Base-by-base conservation (phyloP, 2,329 filamentous ascomycete genomes). In the Aspergillus brasiliensis region DNA sequence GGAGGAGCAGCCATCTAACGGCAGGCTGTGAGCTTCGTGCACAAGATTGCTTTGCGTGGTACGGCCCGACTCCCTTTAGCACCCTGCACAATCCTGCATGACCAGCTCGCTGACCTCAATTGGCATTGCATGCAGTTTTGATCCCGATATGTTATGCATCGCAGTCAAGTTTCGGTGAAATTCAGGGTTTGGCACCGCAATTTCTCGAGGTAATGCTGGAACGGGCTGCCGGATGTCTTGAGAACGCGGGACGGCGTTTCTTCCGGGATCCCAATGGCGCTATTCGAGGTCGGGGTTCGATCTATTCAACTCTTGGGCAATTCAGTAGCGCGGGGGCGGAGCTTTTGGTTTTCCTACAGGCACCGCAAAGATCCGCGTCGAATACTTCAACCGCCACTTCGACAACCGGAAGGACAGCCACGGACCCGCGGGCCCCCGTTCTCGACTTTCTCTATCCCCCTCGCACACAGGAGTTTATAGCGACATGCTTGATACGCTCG, bases 191-290 rank as follows among this genome's bases (percentile, higher is more conserved):
- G 61, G 67, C 60, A 57, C 66, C 66, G 67, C 65, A 67, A 69
- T 65, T 63, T 63, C 67, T 62, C 66, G 64, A 73, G 76, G 80
- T 76, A 72, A 83, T 83, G 81, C 79, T 83, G 70, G 80, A 82
- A 79, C 79, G 80, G 71, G 77, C 80, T 67, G 75, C 77, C 61
- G 75, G 78, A 75, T 80, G 77, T 70, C 74, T 82, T 71, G 80
- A 82, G 72, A 79, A 74, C 74, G 80, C 79, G 69, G 78, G 79
- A 68, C 75, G 79, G 72, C 75, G 76, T 74, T 70, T 81, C 62
- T 70, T 80, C 62, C 75, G 74, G 64, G 74, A 77, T 62, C 66
- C 76, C 56, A 75, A 76, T 61, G 69, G 70, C 57, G 70, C 72
- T n/a, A 65, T 79, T 65, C 74, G 77, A 64, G 71, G 69, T 53